A percentile compares a stretch with the other conserved stretches of the same genome.
Evolutionary conservation across 208 protist genomes (phyloP).

Genomic region (Jaenimonas drosophilae): DNA sequence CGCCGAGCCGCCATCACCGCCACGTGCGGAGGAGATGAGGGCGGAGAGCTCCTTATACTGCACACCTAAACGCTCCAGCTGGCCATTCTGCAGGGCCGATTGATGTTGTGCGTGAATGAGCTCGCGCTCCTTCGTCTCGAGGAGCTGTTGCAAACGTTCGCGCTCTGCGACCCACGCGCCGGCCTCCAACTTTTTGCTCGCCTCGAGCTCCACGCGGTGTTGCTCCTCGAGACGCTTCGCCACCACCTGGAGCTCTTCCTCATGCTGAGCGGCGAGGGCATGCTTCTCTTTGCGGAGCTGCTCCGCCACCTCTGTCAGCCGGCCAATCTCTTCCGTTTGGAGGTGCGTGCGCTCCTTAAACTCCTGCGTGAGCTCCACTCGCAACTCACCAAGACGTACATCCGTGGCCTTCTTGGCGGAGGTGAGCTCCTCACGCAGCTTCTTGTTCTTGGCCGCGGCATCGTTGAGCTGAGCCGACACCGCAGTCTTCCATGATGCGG

Average conservation of each 20-base stretch:
- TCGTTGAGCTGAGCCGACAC: conserved; percentile 49
- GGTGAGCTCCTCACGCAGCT: conserved; percentile 51
- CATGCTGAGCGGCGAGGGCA: conserved; percentile 25
- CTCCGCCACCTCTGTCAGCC: conserved; percentile 12
- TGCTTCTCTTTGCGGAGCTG: conserved; percentile 36
- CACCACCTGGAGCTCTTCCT: conserved; percentile 16
- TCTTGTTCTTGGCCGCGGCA: conserved; percentile 57
- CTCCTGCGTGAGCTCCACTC: conserved; percentile 50
- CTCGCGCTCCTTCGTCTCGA: conserved; percentile 22
- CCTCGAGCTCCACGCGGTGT: conserved; percentile 12
- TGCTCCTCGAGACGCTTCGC: conserved; percentile 11
- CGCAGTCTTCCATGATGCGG: conserved; percentile 40
- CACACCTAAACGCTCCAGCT: conserved; percentile 10
- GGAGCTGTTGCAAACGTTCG: conserved; percentile 11
- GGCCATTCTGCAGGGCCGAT: conserved; percentile 2
- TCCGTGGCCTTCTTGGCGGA: conserved; percentile 16
- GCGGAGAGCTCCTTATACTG: conserved; percentile 19
- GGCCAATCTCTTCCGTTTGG: conserved; percentile 42
- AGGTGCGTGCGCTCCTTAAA: conserved; percentile 54
- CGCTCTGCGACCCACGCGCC: conserved; percentile 17
- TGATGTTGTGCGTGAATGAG: conserved; percentile 8
- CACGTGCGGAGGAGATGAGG: too few species aligned
- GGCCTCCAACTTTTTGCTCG: conserved; percentile 8
- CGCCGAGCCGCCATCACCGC: not conserved
- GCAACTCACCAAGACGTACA: conserved; percentile 17